phyloP scores from a whole-genome alignment of 371 early-diverging fungal species.

The Pancytospora epiphaga region DNA sequence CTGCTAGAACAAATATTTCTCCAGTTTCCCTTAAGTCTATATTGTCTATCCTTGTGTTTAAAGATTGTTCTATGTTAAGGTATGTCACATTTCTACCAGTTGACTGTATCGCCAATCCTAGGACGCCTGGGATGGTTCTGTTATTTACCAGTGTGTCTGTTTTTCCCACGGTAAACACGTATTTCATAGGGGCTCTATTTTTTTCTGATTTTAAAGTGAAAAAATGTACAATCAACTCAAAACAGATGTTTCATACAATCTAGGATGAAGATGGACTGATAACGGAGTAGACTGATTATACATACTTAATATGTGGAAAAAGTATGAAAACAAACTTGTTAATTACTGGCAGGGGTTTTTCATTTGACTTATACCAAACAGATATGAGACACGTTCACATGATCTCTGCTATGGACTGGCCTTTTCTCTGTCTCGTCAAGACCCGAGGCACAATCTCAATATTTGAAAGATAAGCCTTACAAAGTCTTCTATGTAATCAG shows the following conservation, averaged over 20 bases:
- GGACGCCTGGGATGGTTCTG: slow-evolving; percentile 89
- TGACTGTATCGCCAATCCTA: slow-evolving; percentile 83
- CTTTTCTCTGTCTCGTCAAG: no score
- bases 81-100: slow-evolving; percentile 82
- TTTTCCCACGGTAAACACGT: slow-evolving; percentile 91
- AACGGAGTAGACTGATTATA: neutral
- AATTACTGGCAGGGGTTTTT: neutral
- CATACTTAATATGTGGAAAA: neutral
- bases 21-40: slow-evolving; percentile 87
- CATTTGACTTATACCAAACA: neutral
- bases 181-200: slow-evolving; percentile 61
- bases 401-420: no score
- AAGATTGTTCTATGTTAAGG: slow-evolving; percentile 97
- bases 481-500: no score
- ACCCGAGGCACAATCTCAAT: no score
- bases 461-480: no score
- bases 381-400: no score
- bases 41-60: slow-evolving; percentile 95
- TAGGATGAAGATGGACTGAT: neutral
- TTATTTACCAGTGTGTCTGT: slow-evolving; percentile 96
- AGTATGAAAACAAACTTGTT: neutral
- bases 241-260: neutral
- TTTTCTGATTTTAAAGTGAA: slow-evolving; percentile 4
- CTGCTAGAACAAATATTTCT: slow-evolving; percentile 93
- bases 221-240: slow-evolving; percentile 7